phyloP scores from a whole-genome alignment of 177 flowering plant genomes.

The Vitis hybrid region DNA sequence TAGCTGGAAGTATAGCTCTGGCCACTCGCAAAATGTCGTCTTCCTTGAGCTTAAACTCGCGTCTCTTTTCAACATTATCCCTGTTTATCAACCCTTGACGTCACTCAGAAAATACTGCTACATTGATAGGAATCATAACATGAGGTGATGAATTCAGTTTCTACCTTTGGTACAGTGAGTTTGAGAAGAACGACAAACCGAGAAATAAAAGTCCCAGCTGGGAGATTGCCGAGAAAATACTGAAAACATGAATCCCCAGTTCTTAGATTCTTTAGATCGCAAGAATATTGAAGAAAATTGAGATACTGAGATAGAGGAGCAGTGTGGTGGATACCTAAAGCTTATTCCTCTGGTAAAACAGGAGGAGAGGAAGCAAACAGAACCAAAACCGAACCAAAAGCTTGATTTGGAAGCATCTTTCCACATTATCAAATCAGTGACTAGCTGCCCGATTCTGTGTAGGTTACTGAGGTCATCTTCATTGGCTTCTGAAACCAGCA shows the following conservation, averaged over 20 bases:
- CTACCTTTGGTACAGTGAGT: constrained; percentile 66
- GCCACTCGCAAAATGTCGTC: constrained; percentile 60
- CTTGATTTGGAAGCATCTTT: constrained; percentile 81
- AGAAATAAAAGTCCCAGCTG: constrained; percentile 71
- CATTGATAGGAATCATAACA: background rate
- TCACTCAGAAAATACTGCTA: too few relatives aligned
- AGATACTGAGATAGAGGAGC: background rate
- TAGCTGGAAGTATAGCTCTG: constrained; percentile 65
- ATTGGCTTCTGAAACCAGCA: constrained; percentile 26
- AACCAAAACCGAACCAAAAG: constrained; percentile 96
- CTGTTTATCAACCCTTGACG: constrained; percentile 26
- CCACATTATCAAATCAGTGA: constrained; percentile 82
- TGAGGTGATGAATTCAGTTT: background rate
- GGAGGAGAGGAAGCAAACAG: constrained; percentile 74
- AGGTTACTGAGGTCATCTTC: constrained; percentile 38
- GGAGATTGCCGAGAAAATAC: constrained; percentile 68
- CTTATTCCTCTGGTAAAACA: constrained; percentile 62
- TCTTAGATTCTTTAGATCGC: background rate
- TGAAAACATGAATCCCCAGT: constrained; percentile 27
- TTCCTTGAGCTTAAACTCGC: constrained; percentile 55
- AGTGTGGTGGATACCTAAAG: constrained; percentile 45
- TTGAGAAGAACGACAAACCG: constrained; percentile 70
- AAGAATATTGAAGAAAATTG: background rate
- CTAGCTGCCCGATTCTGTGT: constrained; percentile 43
- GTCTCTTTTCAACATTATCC: constrained; percentile 26